Evolutionary conservation across 1,139 yeast genomes (phyloP).

Genomic region (Candida sp.): DNA sequence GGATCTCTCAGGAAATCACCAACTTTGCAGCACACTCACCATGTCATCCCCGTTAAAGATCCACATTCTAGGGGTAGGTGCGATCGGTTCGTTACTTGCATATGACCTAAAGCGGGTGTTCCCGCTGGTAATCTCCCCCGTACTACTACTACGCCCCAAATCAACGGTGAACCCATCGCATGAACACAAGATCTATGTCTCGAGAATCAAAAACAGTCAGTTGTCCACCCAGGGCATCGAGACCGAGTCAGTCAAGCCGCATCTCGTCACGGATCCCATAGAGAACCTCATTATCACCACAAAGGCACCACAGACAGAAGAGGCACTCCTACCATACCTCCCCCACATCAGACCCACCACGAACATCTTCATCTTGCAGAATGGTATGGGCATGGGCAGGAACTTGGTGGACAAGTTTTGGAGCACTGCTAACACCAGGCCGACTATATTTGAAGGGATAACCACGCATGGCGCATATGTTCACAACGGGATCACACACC

Average conservation of each 20-base stretch:
- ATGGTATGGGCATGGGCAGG: slow-evolving; percentile 75
- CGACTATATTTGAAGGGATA: slow-evolving; percentile 72
- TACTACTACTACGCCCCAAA: slow-evolving; percentile 6
- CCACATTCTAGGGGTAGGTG: slow-evolving; percentile 49
- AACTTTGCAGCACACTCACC: background rate
- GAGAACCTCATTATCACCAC: slow-evolving; percentile 64
- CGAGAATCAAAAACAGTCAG: slow-evolving; percentile 1
- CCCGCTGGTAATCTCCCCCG: slow-evolving; percentile 12
- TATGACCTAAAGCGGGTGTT: slow-evolving; percentile 41
- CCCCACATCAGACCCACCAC: slow-evolving; percentile 45
- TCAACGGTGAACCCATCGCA: background rate
- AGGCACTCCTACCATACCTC: slow-evolving; percentile 50
- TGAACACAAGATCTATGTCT: slow-evolving; percentile 26
- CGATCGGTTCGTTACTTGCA: slow-evolving; percentile 42
- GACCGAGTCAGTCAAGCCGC: background rate
- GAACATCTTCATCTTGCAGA: slow-evolving; percentile 71
- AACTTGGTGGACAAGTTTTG: slow-evolving; percentile 57
- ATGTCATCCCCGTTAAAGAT: slow-evolving; percentile 13
- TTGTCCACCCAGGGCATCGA: background rate
- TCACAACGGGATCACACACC: slow-evolving; percentile 51
- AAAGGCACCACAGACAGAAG: slow-evolving; percentile 59
- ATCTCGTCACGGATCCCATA: slow-evolving; percentile 24
- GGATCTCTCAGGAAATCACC: background rate
- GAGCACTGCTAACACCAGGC: slow-evolving; percentile 46
- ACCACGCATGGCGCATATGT: slow-evolving; percentile 80